Base-by-base conservation (phyloP, 306 rosid species). In the Lathyrus aphaca region DNA sequence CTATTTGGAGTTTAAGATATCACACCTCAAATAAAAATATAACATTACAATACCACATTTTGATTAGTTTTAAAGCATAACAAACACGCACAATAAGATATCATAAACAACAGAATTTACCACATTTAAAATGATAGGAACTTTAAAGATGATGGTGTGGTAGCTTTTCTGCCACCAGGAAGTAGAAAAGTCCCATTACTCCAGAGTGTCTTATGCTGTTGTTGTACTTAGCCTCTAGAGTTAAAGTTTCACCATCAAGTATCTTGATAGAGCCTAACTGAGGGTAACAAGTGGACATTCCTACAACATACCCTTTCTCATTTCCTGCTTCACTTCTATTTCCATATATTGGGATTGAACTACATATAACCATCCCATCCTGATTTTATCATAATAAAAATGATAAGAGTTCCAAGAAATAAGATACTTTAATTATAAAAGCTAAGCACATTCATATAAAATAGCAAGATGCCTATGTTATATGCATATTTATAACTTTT, bases 101-200 rank as follows among this genome's bases (percentile, higher is more conserved):
- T 8, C 49, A 13, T n/a, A 44, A 44, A 6, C 18, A 7, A 2
- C 17, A 48, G 3, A 15, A 6, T 7, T 48, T 48, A 15, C 2
- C 10, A 1, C 0, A 5, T n/a, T 5, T 1, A 44, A 46, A 7
- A 46, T 46, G 10, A 6, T 0, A 15, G 53, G 21, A 46, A 46
- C 17, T 5, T 15, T 46, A 46, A 3, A 46, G 21, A 46, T 16
- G 53, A 0, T 72, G 76, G 0, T 38, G 60, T 12, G 96, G 94
- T 2, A 87, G 45, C 40, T 85, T 48, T 30, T 89, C 88, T 17
- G 96, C 87, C 57, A 89, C 88, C 64, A 89, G 49, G 6, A 91
- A 76, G 70, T 87, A 80, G 74, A 91, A 85, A 46, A 89, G 77
- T 16, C 91, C 96, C 97, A 91, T 89, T 8, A 89, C 91, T 59